Evolutionary conservation across 208 protist species (phyloP), one percentile per base, ranked within the genome.

Genomic region (Leishmania gerbilli): DNA sequence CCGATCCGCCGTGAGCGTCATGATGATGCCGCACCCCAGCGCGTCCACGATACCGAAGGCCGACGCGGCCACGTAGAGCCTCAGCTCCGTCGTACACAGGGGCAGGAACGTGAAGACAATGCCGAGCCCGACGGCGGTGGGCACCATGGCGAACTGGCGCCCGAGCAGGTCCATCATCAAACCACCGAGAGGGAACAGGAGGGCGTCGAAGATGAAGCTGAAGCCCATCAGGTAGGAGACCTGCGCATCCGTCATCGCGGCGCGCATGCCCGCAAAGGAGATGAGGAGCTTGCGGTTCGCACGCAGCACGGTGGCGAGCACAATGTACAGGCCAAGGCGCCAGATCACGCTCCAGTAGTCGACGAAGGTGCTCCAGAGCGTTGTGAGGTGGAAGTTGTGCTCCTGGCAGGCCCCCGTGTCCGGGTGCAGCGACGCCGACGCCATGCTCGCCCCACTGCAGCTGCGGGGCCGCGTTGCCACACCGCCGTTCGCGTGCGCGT

Each of bases 141-240:
- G 88, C 47, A 96, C 51, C 85, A 95, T 91, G 34, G 95, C 85
- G 19, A 83, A 88, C 65, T 91, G 88, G 11, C 92, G 79, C 9
- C 93, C 92, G 67, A 85, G 85, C 56, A 84, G 13, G 77, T 96
- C 89, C 87, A 96, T 94, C 27, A 96, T 79, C 62, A 95, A 75
- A 1, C 92, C 95, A n/a, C 93, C 93, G 31, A 97, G 76, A 1
- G 92, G 92, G 62, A 97, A 97, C 31, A 97, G 95, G 34, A 97
- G 79, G 51, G 88, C 91, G 82, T 89, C 87, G 27, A 92, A 90
- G 77, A 87, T 55, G 86, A 96, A 96, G 77, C 89, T 89, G 67
- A 94, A 80, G 60, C 89, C 91, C 31, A 94, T 76, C 4, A 96
- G 80, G 86, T 93, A 95, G 7, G 88, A 91, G n/a, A 98, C 68